phyloP scores from a whole-genome alignment of 805 yeast species.

The Henningerozyma blattae region DNA sequence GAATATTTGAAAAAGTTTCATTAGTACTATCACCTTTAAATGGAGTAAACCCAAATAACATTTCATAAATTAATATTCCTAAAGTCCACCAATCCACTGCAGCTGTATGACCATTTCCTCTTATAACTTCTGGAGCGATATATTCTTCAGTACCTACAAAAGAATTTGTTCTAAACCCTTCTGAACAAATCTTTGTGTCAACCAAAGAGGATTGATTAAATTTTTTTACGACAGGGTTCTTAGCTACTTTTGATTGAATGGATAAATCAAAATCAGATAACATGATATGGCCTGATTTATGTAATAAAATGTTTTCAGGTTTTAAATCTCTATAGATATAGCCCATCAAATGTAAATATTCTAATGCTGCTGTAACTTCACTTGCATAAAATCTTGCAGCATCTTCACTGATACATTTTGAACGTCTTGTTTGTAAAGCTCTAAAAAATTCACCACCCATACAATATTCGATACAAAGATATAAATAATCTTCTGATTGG shows the following conservation, averaged over 20 bases:
- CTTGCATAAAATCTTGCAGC: constrained; percentile 94
- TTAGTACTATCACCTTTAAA: constrained; percentile 87
- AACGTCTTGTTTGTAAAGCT: constrained; percentile 82
- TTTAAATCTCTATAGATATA: constrained; percentile 92
- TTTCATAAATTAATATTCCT: constrained; percentile 86
- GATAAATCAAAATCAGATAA: constrained; percentile 91
- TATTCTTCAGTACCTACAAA: constrained; percentile 99
- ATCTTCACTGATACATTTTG: constrained; percentile 72
- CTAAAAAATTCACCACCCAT: constrained; percentile 99
- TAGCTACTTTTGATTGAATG: constrained; percentile 70
- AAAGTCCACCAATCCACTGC: constrained; percentile 99
- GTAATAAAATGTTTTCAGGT: constrained; percentile 89
- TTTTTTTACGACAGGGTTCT: constrained; percentile 41
- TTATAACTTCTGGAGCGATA: constrained; percentile 95
- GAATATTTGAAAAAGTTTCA: constrained; percentile 76
- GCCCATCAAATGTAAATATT: constrained; percentile 92
- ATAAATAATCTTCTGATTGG: constrained; percentile 84
- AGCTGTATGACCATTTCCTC: constrained; percentile 94
- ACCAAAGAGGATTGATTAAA: constrained; percentile 29
- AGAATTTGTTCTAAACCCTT: constrained; percentile 92
- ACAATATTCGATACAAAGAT: constrained; percentile 96
- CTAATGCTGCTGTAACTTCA: constrained; percentile 94
- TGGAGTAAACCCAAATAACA: constrained; percentile 94
- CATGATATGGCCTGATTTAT: constrained; percentile 98
- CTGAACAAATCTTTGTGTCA: constrained; percentile 91